Conservation (phyloP, 1,139 yeast genomes). For the Saccharomyces hybrid region DNA sequence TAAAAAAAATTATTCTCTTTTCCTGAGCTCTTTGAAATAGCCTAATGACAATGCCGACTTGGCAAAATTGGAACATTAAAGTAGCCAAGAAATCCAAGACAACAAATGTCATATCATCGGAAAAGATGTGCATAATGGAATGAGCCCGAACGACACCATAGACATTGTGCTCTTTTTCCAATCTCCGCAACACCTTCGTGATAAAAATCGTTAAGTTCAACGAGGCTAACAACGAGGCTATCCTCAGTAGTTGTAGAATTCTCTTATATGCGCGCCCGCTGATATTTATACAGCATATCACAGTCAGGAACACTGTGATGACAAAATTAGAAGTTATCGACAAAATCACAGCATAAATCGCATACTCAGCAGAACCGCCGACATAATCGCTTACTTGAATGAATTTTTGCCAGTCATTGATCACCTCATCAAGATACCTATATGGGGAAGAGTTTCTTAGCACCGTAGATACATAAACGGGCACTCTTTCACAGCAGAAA, state of each 20-base stretch:
- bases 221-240: slow-evolving; percentile 44
- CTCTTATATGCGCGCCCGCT: slow-evolving; percentile 28
- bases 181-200: slow-evolving; percentile 41
- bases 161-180: slow-evolving; percentile 41
- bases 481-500: slow-evolving; percentile 27
- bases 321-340: slow-evolving; percentile 60
- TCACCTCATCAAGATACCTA: slow-evolving; percentile 17
- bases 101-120: slow-evolving; percentile 43
- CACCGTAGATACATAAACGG: slow-evolving; percentile 32
- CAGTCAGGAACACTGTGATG: slow-evolving; percentile 54
- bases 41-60: slow-evolving; percentile 69
- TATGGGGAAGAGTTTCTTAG: slow-evolving; percentile 14
- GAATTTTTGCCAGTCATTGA: slow-evolving; percentile 28
- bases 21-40: slow-evolving; percentile 65
- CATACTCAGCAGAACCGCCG: slow-evolving; percentile 45
- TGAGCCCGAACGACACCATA: slow-evolving; percentile 53
- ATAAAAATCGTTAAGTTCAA: slow-evolving; percentile 48
- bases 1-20: slow-evolving; percentile 54
- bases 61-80: slow-evolving; percentile 57
- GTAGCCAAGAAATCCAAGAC: slow-evolving; percentile 59
- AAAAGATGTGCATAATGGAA: slow-evolving; percentile 42
- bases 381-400: slow-evolving; percentile 12
- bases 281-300: slow-evolving; percentile 52
- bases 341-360: slow-evolving; percentile 55
- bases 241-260: slow-evolving; percentile 40